Base-by-base conservation (phyloP, 768 basidiomycete species). In the Polyporus arcularius region DNA sequence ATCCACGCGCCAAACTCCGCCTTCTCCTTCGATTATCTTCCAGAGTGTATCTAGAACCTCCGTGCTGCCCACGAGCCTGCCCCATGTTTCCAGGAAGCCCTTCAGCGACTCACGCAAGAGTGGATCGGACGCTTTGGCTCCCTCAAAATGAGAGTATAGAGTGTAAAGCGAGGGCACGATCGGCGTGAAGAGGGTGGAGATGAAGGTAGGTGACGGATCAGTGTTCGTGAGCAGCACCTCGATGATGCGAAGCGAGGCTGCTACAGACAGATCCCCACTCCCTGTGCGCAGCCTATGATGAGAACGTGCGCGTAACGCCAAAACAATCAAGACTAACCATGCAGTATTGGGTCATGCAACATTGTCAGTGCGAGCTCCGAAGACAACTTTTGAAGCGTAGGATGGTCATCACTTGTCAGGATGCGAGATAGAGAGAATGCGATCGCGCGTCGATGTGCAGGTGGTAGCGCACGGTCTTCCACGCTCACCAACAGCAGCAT, bases 81-180 rank as follows among this genome's bases (percentile, higher is more conserved):
- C 92, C 94, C 93, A 96, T 0, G 89, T 87, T 4, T 78, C 70
- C 21, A 96, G 72, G 14, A 94, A 68, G 9, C 84, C 85, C 18
- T 74, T 78, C 3, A 91, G 74, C 2, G 81, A 78, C 65, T 87
- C 85, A 62, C 79, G 85, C 11, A 89, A 66, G 2, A 77, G 72
- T 0, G 91, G 89, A 70, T 94, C 90, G 4, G 86, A 79, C 3
- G 85, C 80, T 66, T 82, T 88, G 31, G 73, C 71, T 26, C 70
- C 73, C 31, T 85, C 80, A 9, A 94, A 68, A 58, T 85, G 76
- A 58, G 78, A 79, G 4, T 82, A 73, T 1, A 95, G 75, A 1
- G 85, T 79, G 71, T 93, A 94, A 7, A 96, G 72, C 0, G 82
- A 73, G 0, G 87, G 74, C 0, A 89, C 65, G 38, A 96, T 82